phyloP scores from a whole-genome alignment of 306 rosid genomes.

The Myrica gale region DNA sequence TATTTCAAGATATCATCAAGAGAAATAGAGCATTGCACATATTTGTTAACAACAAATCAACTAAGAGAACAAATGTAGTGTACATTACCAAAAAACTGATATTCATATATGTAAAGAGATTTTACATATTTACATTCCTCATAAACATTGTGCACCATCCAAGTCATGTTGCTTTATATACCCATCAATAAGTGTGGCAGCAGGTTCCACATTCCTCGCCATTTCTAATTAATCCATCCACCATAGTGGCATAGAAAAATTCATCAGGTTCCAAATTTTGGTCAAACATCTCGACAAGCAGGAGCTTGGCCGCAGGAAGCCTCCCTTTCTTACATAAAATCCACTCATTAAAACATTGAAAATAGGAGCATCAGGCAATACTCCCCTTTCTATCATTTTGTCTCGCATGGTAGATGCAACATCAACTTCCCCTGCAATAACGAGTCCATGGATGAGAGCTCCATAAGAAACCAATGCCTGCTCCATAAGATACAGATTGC shows the following conservation, averaged over 20 bases:
- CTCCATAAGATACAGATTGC: too few relatives aligned
- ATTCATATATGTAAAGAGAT: too few relatives aligned
- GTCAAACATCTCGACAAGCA: slow-evolving; percentile 75
- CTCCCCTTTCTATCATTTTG: slow-evolving; percentile 68
- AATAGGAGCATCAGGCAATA: slow-evolving; percentile 71
- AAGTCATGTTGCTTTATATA: slow-evolving; percentile 63
- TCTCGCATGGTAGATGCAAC: slow-evolving; percentile 54
- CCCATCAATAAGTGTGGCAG: slow-evolving; percentile 75
- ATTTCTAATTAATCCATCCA: slow-evolving; percentile 70
- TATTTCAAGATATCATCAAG: too few relatives aligned
- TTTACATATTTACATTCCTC: too few relatives aligned
- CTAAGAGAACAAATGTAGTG: too few relatives aligned
- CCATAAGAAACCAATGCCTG: slow-evolving; percentile 73
- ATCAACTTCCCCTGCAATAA: slow-evolving; percentile 59
- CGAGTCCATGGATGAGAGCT: slow-evolving; percentile 72
- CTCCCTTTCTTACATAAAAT: slow-evolving; percentile 71
- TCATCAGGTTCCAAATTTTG: slow-evolving; percentile 64
- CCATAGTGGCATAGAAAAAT: slow-evolving; percentile 65
- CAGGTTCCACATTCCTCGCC: too few relatives aligned
- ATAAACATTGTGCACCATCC: slow-evolving; percentile 51
- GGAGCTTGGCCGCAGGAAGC: slow-evolving; percentile 60
- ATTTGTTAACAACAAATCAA: too few relatives aligned
- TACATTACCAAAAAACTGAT: too few relatives aligned
- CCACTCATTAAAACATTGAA: slow-evolving; percentile 83
- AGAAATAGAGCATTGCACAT: too few relatives aligned